Conservation (phyloP, 2,329 filamentous ascomycete genomes). For the Coleophoma crateriformis region DNA sequence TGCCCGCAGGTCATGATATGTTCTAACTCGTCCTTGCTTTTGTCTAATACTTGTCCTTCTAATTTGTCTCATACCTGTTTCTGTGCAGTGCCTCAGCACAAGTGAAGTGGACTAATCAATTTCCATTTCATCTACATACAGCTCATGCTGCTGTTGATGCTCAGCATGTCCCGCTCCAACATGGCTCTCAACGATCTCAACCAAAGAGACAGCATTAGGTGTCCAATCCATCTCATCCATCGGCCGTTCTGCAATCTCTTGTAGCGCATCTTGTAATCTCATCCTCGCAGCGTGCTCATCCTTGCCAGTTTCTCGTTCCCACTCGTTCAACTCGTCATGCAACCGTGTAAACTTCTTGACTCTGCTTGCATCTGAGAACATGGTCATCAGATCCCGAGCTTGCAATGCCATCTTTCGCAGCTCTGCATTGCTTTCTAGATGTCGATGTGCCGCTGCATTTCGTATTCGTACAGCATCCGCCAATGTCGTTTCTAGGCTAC, state of each 20-base stretch:
- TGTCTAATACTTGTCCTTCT: too few species aligned
- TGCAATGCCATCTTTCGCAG: constrained; percentile 19
- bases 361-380: constrained; percentile 20
- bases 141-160: constrained; percentile 1
- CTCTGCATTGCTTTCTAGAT: constrained; percentile 21
- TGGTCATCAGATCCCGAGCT: constrained; percentile 21
- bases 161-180: not conserved
- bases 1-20: too few species aligned
- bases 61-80: too few species aligned
- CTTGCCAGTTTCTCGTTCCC: constrained; percentile 12
- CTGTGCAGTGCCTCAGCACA: not conserved
- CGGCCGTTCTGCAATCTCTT: constrained; percentile 21
- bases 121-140: constrained; percentile 19
- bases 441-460: constrained; percentile 23
- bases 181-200: constrained; percentile 12
- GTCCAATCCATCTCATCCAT: constrained; percentile 28
- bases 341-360: constrained; percentile 19
- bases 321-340: constrained; percentile 16
- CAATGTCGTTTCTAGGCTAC: constrained; percentile 14
- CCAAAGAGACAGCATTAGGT: constrained; percentile 20
- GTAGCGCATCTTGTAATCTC: constrained; percentile 17
- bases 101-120: constrained; percentile 12
- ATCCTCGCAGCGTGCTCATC: constrained; percentile 13
- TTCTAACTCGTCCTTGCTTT: too few species aligned
- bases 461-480: constrained; percentile 21